phyloP scores from a whole-genome alignment of 2,329 filamentous ascomycete species.

The Paraphaeosphaeria sporulosa region DNA sequence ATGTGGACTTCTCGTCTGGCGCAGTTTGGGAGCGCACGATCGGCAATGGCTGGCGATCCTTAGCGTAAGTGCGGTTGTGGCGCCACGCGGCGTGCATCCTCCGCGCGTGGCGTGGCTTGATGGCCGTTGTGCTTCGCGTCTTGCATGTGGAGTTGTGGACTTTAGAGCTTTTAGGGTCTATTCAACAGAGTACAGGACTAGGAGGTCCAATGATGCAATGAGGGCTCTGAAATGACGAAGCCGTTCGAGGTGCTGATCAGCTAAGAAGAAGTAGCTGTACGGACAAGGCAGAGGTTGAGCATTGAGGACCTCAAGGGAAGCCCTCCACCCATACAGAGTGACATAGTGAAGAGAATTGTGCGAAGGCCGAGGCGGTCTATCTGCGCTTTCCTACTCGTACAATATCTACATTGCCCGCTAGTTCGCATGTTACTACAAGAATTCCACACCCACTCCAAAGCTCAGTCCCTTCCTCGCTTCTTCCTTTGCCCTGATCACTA shows the following conservation, averaged over 20 bases:
- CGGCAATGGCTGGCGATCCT: slow-evolving; percentile 8
- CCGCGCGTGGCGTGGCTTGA: neutral
- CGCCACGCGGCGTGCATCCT: slow-evolving; percentile 10
- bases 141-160: neutral
- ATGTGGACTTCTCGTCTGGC: neutral
- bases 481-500: slow-evolving; percentile 83
- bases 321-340: neutral
- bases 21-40: slow-evolving; percentile 1
- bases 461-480: slow-evolving; percentile 89
- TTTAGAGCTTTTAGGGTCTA: neutral
- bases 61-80: slow-evolving; percentile 11
- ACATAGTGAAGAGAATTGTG: neutral
- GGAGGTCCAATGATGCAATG: neutral
- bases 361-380: slow-evolving; percentile 1
- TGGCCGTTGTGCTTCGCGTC: neutral
- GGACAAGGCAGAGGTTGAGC: neutral
- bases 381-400: slow-evolving; percentile 23
- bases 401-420: slow-evolving; percentile 26
- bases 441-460: slow-evolving; percentile 95
- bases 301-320: neutral
- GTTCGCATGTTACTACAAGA: slow-evolving; percentile 68
- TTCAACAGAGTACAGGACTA: neutral
- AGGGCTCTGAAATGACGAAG: neutral
- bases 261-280: neutral
- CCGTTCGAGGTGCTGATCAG: neutral